Conservation (phyloP, 2,329 filamentous ascomycete species). For the Lomentospora prolificans region DNA sequence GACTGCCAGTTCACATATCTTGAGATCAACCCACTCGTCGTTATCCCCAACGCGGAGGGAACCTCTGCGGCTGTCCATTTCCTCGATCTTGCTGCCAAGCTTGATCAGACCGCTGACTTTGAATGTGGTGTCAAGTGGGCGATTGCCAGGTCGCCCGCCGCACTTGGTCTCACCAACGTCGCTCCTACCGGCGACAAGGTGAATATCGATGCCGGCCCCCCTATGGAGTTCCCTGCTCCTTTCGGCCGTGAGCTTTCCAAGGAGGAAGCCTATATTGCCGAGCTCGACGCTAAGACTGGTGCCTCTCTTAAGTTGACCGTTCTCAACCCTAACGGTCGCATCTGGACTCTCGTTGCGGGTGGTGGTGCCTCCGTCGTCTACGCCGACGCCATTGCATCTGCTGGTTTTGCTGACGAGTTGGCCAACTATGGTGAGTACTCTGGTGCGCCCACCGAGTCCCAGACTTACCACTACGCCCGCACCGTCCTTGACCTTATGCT, state of each 20-base stretch:
- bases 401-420: conserved; percentile 89
- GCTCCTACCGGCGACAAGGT: conserved; percentile 61
- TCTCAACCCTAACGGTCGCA: conserved; percentile 79
- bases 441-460: conserved; percentile 94
- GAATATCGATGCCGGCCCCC: conserved; percentile 90
- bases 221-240: conserved; percentile 97
- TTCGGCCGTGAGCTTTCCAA: conserved; percentile 98
- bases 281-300: conserved; percentile 98
- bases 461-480: conserved; percentile 97
- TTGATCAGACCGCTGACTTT: conserved; percentile 98
- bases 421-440: conserved; percentile 99
- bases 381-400: conserved; percentile 93
- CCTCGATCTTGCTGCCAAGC: conserved; percentile 95
- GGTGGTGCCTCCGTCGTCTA: conserved; percentile 99
- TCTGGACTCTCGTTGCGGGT: conserved; percentile 98
- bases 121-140: conserved; percentile 99
- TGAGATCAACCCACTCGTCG: conserved; percentile 98
- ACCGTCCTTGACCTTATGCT: conserved; percentile 98
- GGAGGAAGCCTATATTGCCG: conserved; percentile 98
- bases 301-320: conserved; percentile 97
- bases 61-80: conserved; percentile 95
- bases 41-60: conserved; percentile 85
- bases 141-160: conserved; percentile 80
- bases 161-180: conserved; percentile 69
- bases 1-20: conserved; percentile 99